These are phyloP conservation scores for Microdochium paspali DNA, from an alignment of 2,329 filamentous ascomycete genomes.

Conservation along the genomic window DNA sequence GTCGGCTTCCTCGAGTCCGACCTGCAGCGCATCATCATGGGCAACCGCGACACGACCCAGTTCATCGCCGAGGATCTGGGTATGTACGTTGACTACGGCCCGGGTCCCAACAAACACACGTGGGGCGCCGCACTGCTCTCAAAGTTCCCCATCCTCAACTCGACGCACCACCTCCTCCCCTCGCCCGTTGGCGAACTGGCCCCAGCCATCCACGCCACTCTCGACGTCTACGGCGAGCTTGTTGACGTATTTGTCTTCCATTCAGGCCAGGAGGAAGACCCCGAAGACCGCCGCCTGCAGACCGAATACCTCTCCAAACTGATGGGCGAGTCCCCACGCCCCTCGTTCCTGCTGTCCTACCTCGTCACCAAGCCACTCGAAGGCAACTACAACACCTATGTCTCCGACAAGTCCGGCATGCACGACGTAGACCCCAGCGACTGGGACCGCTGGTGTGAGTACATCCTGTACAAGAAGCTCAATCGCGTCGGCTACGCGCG, in stretches of 20 bases:
- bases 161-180: slow-evolving; percentile 88
- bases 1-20: slow-evolving; percentile 92
- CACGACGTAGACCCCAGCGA: slow-evolving; percentile 86
- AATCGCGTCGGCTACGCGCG: slow-evolving; percentile 82
- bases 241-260: slow-evolving; percentile 98
- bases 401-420: slow-evolving; percentile 81
- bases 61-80: slow-evolving; percentile 92
- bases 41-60: slow-evolving; percentile 92
- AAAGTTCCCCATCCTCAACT: slow-evolving; percentile 96
- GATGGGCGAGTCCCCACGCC: slow-evolving; percentile 76
- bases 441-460: slow-evolving; percentile 98
- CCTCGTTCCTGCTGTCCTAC: slow-evolving; percentile 80
- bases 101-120: slow-evolving; percentile 96
- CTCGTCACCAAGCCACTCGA: slow-evolving; percentile 82
- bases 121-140: slow-evolving; percentile 91
- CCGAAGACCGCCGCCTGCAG: slow-evolving; percentile 82
- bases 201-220: slow-evolving; percentile 91
- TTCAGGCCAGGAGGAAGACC: slow-evolving; percentile 94
- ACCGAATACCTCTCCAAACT: slow-evolving; percentile 75
- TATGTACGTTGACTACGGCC: slow-evolving; percentile 98
- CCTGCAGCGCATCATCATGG: slow-evolving; percentile 97
- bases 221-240: slow-evolving; percentile 82
- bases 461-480: slow-evolving; percentile 89
- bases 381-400: slow-evolving; percentile 96
- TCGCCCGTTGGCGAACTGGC: slow-evolving; percentile 91